phyloP scores from a whole-genome alignment of 2,329 filamentous ascomycete species.

The Xylaria sp. region DNA sequence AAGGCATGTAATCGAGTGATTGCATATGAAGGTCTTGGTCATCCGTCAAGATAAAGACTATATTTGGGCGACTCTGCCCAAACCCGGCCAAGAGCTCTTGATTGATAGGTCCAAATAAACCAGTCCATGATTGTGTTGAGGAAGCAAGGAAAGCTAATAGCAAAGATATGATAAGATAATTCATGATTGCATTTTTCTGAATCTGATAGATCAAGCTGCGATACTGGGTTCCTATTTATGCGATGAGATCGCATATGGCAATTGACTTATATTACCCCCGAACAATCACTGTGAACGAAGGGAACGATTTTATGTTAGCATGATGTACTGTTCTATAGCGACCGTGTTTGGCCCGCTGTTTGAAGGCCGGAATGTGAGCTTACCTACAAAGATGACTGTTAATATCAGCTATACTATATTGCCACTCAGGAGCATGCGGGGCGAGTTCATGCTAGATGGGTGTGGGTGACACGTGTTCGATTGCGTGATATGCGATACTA shows the following conservation, averaged over 20 bases:
- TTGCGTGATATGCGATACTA: conserved; percentile 21
- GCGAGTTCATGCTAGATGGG: neutral
- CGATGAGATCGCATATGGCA: neutral
- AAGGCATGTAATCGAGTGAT: conserved; percentile 70
- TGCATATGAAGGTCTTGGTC: conserved; percentile 73
- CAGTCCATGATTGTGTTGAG: conserved; percentile 22
- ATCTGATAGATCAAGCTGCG: too few species aligned
- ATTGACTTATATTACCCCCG: neutral
- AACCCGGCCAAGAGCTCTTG: conserved; percentile 37
- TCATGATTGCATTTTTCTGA: conserved; percentile 10
- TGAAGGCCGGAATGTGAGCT: neutral
- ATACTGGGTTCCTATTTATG: neutral
- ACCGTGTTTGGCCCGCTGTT: neutral
- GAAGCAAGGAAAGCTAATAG: conserved; percentile 17
- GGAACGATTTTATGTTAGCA: neutral
- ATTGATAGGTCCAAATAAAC: conserved; percentile 35
- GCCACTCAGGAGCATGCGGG: conserved; percentile 9
- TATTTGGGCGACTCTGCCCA: conserved; percentile 58
- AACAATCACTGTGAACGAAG: neutral
- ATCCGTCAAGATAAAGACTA: conserved; percentile 75
- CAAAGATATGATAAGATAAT: neutral
- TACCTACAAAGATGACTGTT: neutral
- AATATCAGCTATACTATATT: neutral
- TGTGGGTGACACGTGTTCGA: conserved; percentile 18
- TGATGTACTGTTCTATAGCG: neutral